Evolutionary conservation across 1,284 basidiomycete species (phyloP), one percentile per base, ranked within the genome.

Genomic region (Mycosarcoma mackinlayi): DNA sequence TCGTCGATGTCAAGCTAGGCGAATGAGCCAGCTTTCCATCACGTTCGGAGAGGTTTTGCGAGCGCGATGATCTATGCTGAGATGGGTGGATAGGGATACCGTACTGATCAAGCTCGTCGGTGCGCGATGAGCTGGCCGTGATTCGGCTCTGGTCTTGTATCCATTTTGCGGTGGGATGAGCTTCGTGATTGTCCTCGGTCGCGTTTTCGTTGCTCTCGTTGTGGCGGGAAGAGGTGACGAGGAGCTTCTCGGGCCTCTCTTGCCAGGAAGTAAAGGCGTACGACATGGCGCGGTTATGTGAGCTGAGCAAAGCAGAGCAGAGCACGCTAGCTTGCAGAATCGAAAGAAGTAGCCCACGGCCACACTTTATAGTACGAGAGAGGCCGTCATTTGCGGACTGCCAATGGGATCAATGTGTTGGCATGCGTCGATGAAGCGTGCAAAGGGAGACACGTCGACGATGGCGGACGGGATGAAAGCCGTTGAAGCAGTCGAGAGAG

Each of bases 241-340:
- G 33, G 41, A 66, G 63, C 33, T 27, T 58, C 30, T 70, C 67
- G 10, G 67, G 67, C 49, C 67, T 46, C 48, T 70, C 67, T 23
- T 70, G 50, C 60, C 67, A 70, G 1, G 61, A 64, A 6, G 27
- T 44, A 41, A 70, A 64, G 19, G 53, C 57, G 40, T 51, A 23
- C 35, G 67, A 61, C 67, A 70, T 70, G 28, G 27, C 24, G 42
- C n/a, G n/a, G n/a, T n/a, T n/a, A n/a, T n/a, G n/a, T n/a, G n/a
- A n/a, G 33, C 7, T 16, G 7, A 35, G 7, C 9, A 16, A 9
- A 35, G 33, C 10, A 35, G 16, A 6, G 6, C 9, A n/a, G 16
- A 8, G 33, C 16, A n/a, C 33, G n/a, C n/a, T 35, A 11, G 33
- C 33, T 8, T 35, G 33, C 30, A 31, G 30, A 31, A n/a, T n/a